These are phyloP conservation scores for Trichoderma endophyticum DNA, from an alignment of 2,329 filamentous ascomycete species.

Conservation along the genomic window DNA sequence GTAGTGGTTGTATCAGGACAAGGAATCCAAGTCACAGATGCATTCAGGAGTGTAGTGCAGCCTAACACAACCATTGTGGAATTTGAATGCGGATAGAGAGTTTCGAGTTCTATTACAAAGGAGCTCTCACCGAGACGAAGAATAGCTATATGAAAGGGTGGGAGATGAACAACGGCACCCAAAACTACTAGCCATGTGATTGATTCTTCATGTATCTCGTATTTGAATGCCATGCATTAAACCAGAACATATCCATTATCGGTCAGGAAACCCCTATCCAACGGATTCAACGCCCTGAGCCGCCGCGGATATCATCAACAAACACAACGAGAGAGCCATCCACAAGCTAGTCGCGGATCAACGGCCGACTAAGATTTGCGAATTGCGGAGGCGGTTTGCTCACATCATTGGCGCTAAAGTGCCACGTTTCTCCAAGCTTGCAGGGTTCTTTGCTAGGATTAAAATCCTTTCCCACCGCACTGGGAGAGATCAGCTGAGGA, in stretches of 20 bases:
- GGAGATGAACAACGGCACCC: too few relatives aligned
- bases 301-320: neutral
- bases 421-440: neutral
- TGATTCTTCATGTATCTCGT: neutral
- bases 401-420: neutral
- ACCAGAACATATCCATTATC: neutral
- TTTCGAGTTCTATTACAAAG: too few relatives aligned
- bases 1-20: neutral
- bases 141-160: too few relatives aligned
- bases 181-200: too few relatives aligned
- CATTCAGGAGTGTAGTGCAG: too few relatives aligned
- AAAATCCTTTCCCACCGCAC: neutral
- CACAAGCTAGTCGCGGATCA: neutral
- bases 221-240: neutral
- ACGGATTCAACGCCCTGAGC: neutral
- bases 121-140: too few relatives aligned
- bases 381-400: neutral
- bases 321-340: neutral
- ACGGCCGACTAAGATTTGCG: neutral
- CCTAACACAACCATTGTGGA: too few relatives aligned
- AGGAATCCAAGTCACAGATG: too few relatives aligned
- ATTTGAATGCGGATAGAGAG: too few relatives aligned
- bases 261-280: neutral
- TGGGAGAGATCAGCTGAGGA: neutral
- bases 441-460: neutral